Conservation (phyloP, 129 eudicot genomes). For the Sambucus nigra region DNA sequence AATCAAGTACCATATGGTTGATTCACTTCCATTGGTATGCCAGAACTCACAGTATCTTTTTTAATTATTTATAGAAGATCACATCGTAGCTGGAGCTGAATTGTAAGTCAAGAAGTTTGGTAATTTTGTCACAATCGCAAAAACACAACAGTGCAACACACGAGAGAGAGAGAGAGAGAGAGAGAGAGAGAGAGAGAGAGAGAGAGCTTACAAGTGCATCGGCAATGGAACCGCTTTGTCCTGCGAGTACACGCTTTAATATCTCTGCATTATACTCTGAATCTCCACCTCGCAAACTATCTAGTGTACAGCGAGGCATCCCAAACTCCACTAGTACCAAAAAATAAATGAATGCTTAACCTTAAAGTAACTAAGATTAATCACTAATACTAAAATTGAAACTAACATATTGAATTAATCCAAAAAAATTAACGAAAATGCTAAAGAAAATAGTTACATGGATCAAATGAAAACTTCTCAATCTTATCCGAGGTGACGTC, state of each 20-base stretch:
- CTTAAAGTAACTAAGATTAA: not conserved
- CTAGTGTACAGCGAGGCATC: conserved; percentile 81
- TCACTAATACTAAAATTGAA: conserved; percentile 5
- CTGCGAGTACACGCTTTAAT: conserved; percentile 63
- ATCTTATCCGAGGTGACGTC: conserved; percentile 71
- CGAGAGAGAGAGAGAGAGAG: not conserved
- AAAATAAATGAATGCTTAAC: no score
- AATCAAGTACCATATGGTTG: no score
- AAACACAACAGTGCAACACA: not conserved
- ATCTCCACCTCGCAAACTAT: conserved; percentile 77
- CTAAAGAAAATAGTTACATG: conserved; percentile 46
- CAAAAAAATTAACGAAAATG: not conserved
- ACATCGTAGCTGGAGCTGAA: not conserved
- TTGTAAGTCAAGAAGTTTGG: not conserved
- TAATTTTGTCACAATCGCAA: conserved; percentile 2
- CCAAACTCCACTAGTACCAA: conserved; percentile 70
- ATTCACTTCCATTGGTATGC: not conserved
- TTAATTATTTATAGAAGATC: not conserved
- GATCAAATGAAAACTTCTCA: conserved; percentile 75
- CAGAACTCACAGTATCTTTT: not conserved
- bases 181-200: not conserved
- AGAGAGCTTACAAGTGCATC: conserved; percentile 67
- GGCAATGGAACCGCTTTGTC: conserved; percentile 78
- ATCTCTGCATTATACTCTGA: conserved; percentile 69
- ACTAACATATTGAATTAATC: not conserved